Base-by-base conservation (phyloP, 352 stramenopile genomes). In the Pythium dissimile region DNA sequence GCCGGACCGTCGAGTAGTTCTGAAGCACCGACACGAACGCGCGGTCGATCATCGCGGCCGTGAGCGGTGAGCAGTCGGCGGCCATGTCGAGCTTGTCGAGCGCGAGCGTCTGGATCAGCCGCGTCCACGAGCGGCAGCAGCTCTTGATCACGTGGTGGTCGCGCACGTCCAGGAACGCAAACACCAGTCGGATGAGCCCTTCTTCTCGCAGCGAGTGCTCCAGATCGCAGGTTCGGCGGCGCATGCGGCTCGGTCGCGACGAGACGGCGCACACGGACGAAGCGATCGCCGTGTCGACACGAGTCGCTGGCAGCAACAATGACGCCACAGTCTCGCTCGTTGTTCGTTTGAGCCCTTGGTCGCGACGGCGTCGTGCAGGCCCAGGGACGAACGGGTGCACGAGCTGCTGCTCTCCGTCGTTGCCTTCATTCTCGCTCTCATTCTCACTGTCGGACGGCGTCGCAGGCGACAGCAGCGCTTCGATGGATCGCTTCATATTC, bases 31-130 rank as follows among this genome's bases (percentile, higher is more conserved):
- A 76, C 39, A 68, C 66, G 44, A 88, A 84, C 39, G 78, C 82
- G 31, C 70, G 75, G 24, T 87, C 68, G 15, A 94, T 55, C 6
- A 67, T 87, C 8, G 39, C 55, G 4, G 59, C 69, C 7, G 73
- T 69, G 7, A 92, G 67, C 4, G 80, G 74, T n/a, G 81, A 90
- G 6, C 24, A 43, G 3, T 38, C 46, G 3, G 32, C 37, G 20
- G 82, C 89, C 52, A 94, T 55, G 44, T 92, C 82, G 18, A 94
- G 66, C 43, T 54, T 64, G 47, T 88, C 71, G n/a, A 94, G 32
- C 18, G 70, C 69, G 43, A 94, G 65, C 15, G 80, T 87, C 52
- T 84, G 72, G 46, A 94, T 62, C n/a, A 86, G 67, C 37, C 59
- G 57, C 71, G 72, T 75, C 84, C 84, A 94, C 2, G 71, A 71